A percentile compares a stretch with the other conserved stretches of the same genome.
phyloP scores from a whole-genome alignment of 75 land plant species.

The Selaginella tamariscina region DNA sequence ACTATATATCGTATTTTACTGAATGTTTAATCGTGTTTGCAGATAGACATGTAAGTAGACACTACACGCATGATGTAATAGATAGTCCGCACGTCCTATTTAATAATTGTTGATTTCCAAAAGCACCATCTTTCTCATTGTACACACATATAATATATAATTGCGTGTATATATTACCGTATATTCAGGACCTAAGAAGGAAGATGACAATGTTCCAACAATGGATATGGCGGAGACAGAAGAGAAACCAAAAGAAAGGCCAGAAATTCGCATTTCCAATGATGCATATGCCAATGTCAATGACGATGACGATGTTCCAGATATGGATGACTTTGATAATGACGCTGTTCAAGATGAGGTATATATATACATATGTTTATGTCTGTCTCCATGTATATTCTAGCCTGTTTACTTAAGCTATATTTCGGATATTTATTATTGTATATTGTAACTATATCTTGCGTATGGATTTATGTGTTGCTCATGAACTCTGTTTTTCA shows the following conservation, averaged over 20 bases:
- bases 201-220: slow-evolving; percentile 65
- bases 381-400: too few species aligned
- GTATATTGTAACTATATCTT: too few species aligned
- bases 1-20: background rate
- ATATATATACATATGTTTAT: slow-evolving; percentile 18
- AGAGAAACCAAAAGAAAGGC: slow-evolving; percentile 26
- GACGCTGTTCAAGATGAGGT: slow-evolving; percentile 55
- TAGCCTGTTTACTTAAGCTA: too few species aligned
- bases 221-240: slow-evolving; percentile 58
- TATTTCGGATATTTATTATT: too few species aligned
- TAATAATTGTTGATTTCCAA: too few species aligned
- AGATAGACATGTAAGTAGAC: too few species aligned
- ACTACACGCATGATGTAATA: too few species aligned
- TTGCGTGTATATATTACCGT: too few species aligned
- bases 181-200: slow-evolving; percentile 21
- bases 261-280: slow-evolving; percentile 34
- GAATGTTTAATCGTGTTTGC: background rate
- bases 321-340: slow-evolving; percentile 70
- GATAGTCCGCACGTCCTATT: too few species aligned
- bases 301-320: slow-evolving; percentile 92
- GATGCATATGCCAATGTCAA: slow-evolving; percentile 56
- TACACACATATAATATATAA: too few species aligned
- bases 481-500: background rate
- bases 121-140: too few species aligned
- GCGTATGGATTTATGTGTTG: too few species aligned